Base-by-base conservation (phyloP, 176 grass and related monocot genomes). In the Zoysia pacifica region DNA sequence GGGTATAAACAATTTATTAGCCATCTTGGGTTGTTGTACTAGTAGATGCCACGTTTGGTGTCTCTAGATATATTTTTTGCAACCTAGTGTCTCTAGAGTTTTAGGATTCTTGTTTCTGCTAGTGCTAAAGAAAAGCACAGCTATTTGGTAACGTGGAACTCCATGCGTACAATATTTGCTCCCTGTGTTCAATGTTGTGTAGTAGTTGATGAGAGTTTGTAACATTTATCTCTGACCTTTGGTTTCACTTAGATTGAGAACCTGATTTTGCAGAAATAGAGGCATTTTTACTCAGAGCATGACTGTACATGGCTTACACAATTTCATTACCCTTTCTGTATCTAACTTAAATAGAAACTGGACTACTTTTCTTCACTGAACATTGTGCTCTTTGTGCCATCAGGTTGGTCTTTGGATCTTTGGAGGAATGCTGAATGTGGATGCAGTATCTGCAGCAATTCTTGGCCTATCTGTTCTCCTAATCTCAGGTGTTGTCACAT, bases 381-480 rank as follows among this genome's bases (percentile, higher is more conserved):
- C 20, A 47, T 72, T 79, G 19, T 74, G 41, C 65, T 84, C 19
- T 63, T 28, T 28, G 28, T 99, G 50, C 10, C 28, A 43, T 37
- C 88, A 99, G 97, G 93, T 99, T 61, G 97, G 97, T 73, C 93
- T 99, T 81, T 99, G 97, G 97, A 76, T 99, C 73, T 93, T 95
- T 82, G 97, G 93, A 61, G 97, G 90, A 73, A 48, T 67, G 79
- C 49, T 99, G 75, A 91, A 79, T 44, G 88, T 99, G 55, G 97
- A 99, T 89, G 90, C 97, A 6, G 93, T 96, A 38, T 91, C 93
- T 52, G 92, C 97, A 74, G 97, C 97, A 61, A 96, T 99, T 82
- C 90, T 99, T 56, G 97, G 93, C 9, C 91, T 99, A 72, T 89
- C 88, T 11, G 82, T 99, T 67, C 93, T 99, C 62, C 82, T 99